These are phyloP conservation scores for Ceratocystis huliohia DNA, from an alignment of 2,329 filamentous ascomycete genomes.

Conservation along the genomic window DNA sequence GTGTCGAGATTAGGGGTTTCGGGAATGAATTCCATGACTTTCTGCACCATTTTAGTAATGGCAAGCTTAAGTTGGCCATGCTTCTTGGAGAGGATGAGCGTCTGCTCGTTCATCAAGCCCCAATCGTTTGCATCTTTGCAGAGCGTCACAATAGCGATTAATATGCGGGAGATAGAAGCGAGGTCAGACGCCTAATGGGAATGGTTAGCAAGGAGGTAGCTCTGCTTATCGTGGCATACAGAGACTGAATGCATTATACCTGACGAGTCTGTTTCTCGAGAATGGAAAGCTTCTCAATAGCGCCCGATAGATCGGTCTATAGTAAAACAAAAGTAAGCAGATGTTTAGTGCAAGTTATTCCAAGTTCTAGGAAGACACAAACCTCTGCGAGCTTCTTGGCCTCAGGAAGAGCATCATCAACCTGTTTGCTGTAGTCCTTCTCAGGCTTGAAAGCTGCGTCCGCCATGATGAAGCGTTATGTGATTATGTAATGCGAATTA, in stretches of 20 bases:
- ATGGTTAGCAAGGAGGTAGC: slow-evolving; percentile 24
- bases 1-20: slow-evolving; percentile 72
- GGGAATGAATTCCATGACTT: slow-evolving; percentile 83
- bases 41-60: slow-evolving; percentile 97
- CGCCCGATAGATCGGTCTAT: slow-evolving; percentile 65
- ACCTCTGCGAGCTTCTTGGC: slow-evolving; percentile 83
- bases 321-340: not conserved
- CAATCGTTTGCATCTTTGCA: slow-evolving; percentile 89
- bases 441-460: slow-evolving; percentile 79
- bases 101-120: slow-evolving; percentile 91
- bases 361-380: slow-evolving; percentile 30
- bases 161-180: slow-evolving; percentile 78
- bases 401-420: slow-evolving; percentile 80
- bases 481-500: slow-evolving; percentile 7
- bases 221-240: slow-evolving; percentile 21
- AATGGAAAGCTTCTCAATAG: slow-evolving; percentile 81
- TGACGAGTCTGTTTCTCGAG: slow-evolving; percentile 97
- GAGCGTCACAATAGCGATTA: slow-evolving; percentile 82
- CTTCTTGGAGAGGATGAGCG: slow-evolving; percentile 93
- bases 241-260: slow-evolving; percentile 37
- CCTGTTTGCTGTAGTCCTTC: slow-evolving; percentile 97
- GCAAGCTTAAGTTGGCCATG: slow-evolving; percentile 99
- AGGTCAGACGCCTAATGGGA: slow-evolving; percentile 77
- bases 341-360: not conserved
- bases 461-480: slow-evolving; percentile 46